These are phyloP conservation scores for Pyrenophora graminea DNA, from an alignment of 2,329 filamentous ascomycete species.

Conservation along the genomic window DNA sequence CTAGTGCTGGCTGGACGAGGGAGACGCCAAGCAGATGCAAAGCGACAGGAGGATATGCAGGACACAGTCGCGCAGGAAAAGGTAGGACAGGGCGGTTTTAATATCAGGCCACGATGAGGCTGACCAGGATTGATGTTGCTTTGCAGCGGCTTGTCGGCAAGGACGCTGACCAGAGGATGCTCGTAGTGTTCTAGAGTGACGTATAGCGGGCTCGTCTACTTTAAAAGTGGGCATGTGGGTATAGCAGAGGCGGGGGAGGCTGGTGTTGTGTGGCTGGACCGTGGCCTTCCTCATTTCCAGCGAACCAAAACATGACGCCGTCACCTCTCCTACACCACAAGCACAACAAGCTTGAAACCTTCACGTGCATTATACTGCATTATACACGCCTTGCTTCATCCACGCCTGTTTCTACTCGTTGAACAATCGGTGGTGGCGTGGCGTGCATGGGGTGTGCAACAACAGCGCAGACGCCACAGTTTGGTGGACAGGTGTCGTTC, in stretches of 20 bases:
- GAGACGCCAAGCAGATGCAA: conserved; percentile 13
- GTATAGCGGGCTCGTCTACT: conserved; percentile 20
- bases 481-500: too few species aligned
- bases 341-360: not conserved
- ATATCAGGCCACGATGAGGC: conserved; percentile 7
- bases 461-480: too few species aligned
- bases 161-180: conserved; percentile 5
- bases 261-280: conserved; percentile 30
- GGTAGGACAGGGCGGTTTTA: conserved; percentile 21
- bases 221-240: conserved; percentile 12
- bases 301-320: conserved; percentile 15
- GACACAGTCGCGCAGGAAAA: conserved; percentile 15
- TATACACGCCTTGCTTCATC: too few species aligned
- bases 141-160: conserved; percentile 14
- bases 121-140: conserved; percentile 19
- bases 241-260: conserved; percentile 30
- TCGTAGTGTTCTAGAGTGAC: conserved; percentile 23
- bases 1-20: conserved; percentile 3
- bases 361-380: too few species aligned
- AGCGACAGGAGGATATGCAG: conserved; percentile 13
- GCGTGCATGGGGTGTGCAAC: too few species aligned
- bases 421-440: too few species aligned
- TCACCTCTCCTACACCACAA: not conserved
- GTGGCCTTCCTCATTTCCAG: conserved; percentile 15
- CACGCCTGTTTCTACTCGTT: too few species aligned